Evolutionary conservation across 2,329 filamentous ascomycete genomes (phyloP), one percentile per base, ranked within the genome.

Genomic region (Hymenoscyphus scutula): DNA sequence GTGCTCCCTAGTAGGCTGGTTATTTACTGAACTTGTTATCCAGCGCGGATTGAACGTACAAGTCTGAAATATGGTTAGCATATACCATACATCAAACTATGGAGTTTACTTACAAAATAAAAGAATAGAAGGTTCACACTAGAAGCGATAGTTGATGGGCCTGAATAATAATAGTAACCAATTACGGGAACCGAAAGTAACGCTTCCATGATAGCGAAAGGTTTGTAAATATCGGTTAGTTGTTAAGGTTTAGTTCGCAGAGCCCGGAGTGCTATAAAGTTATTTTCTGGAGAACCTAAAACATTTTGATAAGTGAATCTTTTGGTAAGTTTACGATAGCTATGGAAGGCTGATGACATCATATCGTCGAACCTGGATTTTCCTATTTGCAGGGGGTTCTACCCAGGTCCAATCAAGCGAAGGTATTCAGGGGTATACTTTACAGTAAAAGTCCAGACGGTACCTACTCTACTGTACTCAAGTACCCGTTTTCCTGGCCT

Each of bases 111-210:
- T 70, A 91, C 94, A 78, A 96, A 84, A 75, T 92, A 94, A 76
- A 97, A 95, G 79, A 96, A 93, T 65, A 96, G 79, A 27, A 96
- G 78, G 75, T 95, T 97, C 66, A 96, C 80, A 1, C 88, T 92
- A 1, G 92, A 94, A 51, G 80, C 88, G 79, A 89, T 92, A 6
- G 89, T 89, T 6, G 82, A 79, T 1, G 85, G 84, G 23, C 85
- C 81, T 56, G 87, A 78, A 69, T 90, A 80, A 64, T 88, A 89
- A 69, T 90, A 80, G 65, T 88, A 89, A 30, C 88, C 89, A 48
- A 91, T 77, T 66, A 91, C 82, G 1, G 90, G 90, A 41, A 94
- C 81, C 1, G 89, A 90, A 62, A 93, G 79, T 56, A 93, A 79
- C 27, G 90, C 76, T 71, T 89, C 86, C 81, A 90, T 85, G 25